Evolutionary conservation across 129 eudicot species (phyloP).

Genomic region (Scalesia atractyloides): DNA sequence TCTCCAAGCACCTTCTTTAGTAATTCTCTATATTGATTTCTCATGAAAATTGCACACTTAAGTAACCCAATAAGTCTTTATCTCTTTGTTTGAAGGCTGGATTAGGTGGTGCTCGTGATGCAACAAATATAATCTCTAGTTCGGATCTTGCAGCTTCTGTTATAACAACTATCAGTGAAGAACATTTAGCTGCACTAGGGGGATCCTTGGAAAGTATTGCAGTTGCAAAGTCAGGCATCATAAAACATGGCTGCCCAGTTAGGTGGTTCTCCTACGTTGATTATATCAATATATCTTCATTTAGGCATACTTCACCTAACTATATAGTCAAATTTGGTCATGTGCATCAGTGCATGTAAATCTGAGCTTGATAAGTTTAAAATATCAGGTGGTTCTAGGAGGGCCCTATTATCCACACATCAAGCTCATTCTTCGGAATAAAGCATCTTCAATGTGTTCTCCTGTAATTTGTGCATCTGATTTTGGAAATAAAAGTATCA

Average conservation of each 20-base stretch:
- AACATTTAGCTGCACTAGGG: conserved; percentile 96
- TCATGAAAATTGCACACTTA: neutral
- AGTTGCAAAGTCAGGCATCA: conserved; percentile 86
- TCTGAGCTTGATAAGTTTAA: conserved; percentile 11
- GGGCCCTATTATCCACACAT: conserved; percentile 88
- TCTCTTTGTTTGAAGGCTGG: conserved; percentile 59
- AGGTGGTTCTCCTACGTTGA: conserved; percentile 62
- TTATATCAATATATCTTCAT: conserved; percentile 4
- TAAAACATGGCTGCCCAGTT: conserved; percentile 87
- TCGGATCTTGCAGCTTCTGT: conserved; percentile 71
- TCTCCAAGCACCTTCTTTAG: conserved; percentile 9
- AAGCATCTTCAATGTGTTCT: conserved; percentile 71
- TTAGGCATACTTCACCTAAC: neutral
- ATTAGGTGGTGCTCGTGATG: conserved; percentile 98
- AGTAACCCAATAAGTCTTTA: neutral
- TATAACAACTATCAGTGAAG: conserved; percentile 83
- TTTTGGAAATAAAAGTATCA: conserved; percentile 65
- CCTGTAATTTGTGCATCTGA: conserved; percentile 77
- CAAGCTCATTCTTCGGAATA: conserved; percentile 71
- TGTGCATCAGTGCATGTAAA: conserved; percentile 8
- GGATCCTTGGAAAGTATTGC: conserved; percentile 95
- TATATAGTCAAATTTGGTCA: neutral
- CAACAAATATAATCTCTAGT: conserved; percentile 77
- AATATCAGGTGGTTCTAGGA: conserved; percentile 81
- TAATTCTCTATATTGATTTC: neutral